These are phyloP conservation scores for Nyctanthes arbortristis DNA, from an alignment of 257 asterid species.

Conservation along the genomic window DNA sequence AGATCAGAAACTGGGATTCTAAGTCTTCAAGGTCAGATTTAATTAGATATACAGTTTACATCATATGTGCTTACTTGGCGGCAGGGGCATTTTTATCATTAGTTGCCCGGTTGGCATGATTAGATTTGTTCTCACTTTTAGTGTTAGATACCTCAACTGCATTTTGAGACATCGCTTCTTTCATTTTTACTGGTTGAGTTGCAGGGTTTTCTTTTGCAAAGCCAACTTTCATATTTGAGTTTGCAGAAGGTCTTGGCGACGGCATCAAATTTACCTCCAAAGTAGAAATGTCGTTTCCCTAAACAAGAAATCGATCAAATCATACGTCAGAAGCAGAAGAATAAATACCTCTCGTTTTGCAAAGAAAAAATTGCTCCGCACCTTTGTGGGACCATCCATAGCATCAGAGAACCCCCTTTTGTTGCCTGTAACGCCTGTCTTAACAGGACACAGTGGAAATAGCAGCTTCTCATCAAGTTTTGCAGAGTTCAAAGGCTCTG, in stretches of 20 bases:
- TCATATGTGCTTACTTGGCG: slow-evolving; percentile 45
- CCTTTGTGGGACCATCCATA: slow-evolving; percentile 60
- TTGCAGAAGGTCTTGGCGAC: slow-evolving; percentile 20
- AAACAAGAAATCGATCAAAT: slow-evolving; percentile 20
- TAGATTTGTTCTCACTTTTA: slow-evolving; percentile 23
- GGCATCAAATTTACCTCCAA: slow-evolving; percentile 30
- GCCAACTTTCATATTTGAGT: slow-evolving; percentile 26
- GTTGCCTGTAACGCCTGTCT: slow-evolving; percentile 54
- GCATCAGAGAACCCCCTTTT: slow-evolving; percentile 78
- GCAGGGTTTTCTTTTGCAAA: slow-evolving; percentile 32
- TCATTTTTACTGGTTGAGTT: slow-evolving; percentile 34
- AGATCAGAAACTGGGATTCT: slow-evolving; percentile 12
- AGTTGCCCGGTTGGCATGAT: slow-evolving; percentile 21
- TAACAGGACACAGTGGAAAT: slow-evolving; percentile 57
- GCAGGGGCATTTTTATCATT: slow-evolving; percentile 48
- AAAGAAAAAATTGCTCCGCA: slow-evolving; percentile 17
- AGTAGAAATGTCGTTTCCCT: slow-evolving; percentile 34
- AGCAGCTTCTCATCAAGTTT: slow-evolving; percentile 61
- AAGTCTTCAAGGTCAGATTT: slow-evolving; percentile 3
- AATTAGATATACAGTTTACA: slow-evolving; percentile 7
- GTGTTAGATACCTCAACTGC: slow-evolving; percentile 31
- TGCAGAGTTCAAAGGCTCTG: slow-evolving; percentile 34
- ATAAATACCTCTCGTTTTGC: neutral
- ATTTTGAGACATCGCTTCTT: slow-evolving; percentile 30
- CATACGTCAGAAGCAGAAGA: slow-evolving; percentile 16